phyloP scores from a whole-genome alignment of 2,329 filamentous ascomycete genomes.

The Peltaster fructicola region DNA sequence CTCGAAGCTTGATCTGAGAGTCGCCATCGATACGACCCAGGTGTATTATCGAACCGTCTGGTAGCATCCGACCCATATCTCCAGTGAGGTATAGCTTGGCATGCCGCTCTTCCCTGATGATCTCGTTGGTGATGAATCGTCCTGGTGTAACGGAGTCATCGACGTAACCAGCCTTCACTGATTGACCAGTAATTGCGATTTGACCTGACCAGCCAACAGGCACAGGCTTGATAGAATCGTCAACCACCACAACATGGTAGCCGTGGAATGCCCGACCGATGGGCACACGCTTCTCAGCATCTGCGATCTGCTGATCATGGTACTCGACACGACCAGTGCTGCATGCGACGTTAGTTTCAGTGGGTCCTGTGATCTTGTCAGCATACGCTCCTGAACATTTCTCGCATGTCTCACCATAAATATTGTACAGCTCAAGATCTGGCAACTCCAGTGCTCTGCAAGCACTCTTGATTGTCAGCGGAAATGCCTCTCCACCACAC shows the following conservation, averaged over 20 bases:
- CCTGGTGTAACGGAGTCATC: slow-evolving; percentile 4
- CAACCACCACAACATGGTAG: slow-evolving; percentile 23
- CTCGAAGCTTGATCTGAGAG: slow-evolving; percentile 48
- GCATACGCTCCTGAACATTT: too few relatives aligned
- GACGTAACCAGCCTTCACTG: slow-evolving; percentile 20
- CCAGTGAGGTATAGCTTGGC: slow-evolving; percentile 21
- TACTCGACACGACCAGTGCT: too few relatives aligned
- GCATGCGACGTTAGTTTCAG: too few relatives aligned
- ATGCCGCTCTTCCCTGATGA: slow-evolving; percentile 1
- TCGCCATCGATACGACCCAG: slow-evolving; percentile 24
- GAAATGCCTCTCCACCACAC: slow-evolving; percentile 15
- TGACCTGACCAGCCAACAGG: slow-evolving; percentile 25
- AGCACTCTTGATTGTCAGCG: background rate
- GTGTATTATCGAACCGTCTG: slow-evolving; percentile 18
- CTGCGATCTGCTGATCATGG: too few relatives aligned
- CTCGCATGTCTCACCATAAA: too few relatives aligned
- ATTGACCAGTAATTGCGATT: slow-evolving; percentile 22
- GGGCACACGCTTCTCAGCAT: too few relatives aligned
- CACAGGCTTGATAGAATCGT: slow-evolving; percentile 19
- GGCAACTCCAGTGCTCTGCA: background rate
- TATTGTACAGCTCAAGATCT: too few relatives aligned
- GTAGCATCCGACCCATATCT: slow-evolving; percentile 19
- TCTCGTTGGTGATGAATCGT: slow-evolving; percentile 1
- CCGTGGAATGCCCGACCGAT: slow-evolving; percentile 18
- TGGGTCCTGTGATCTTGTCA: too few relatives aligned